Base-by-base conservation (phyloP, 2,329 filamentous ascomycete species). In the Phialemonium atrogriseum region DNA sequence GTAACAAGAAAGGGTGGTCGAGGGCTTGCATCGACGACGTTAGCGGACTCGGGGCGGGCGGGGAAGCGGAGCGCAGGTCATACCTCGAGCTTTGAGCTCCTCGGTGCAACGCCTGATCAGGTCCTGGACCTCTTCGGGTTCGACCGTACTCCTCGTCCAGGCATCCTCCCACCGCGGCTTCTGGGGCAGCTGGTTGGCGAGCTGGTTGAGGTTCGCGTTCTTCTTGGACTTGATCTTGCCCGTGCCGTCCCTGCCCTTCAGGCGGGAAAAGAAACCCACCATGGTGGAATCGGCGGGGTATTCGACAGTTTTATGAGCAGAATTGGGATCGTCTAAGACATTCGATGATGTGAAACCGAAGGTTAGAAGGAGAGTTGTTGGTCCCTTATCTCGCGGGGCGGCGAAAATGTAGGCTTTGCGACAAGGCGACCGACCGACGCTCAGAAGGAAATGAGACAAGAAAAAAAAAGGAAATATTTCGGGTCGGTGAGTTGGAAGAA, bases 71-170 rank as follows among this genome's bases (percentile, higher is more conserved):
- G 39, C 42, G 43, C 45, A 43, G 41, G 38, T 60, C 75, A 47
- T 77, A 94, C 89, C 89, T 84, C 88, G 76, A 38, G 83, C 81
- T 64, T 96, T 98, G 57, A 98, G 74, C 63, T 98, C 91, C 34
- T 79, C 71, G 9, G 88, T 93, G 62, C 87, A 95, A 44, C 79
- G 77, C 52, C 79, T 74, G 31, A 96, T 68, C 40, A 98, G 64
- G 52, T 94, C 87, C 49, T 88, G 80, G 28, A 98, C 79, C 62
- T 98, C 91, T 44, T 94, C 86, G 5, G 88, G 83, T 32, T 85
- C 80, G 43, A 98, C 80, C 27, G 79, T 75, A 33, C 73, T 84
- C 50, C 89, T 81, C 40, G 77, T 71, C 76, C 87, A 98, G 42
- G 86, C 83, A 55, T 95, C 84, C 39, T 85, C 83, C 82, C 86